Base-by-base conservation (phyloP, 441 rosid genomes). In the Macaranga tanarius region DNA sequence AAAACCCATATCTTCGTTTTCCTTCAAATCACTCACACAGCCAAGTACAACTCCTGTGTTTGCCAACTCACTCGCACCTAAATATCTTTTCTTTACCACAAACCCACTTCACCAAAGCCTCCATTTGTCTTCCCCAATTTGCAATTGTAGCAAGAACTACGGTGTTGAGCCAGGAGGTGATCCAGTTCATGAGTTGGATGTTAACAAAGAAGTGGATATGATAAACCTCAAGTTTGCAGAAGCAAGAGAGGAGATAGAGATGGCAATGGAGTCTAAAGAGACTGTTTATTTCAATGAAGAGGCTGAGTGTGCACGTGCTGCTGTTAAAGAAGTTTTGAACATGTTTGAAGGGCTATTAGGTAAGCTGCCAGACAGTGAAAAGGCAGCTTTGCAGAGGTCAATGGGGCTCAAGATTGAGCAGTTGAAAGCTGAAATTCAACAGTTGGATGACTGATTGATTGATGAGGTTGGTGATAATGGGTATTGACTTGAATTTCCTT, bases 351-450 rank as follows among this genome's bases (percentile, higher is more conserved):
- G 84, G 65, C 82, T 91, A 55, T 66, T 90, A 62, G 82, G 68
- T 38, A 92, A 86, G 79, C 70, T 91, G 17, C 76, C 88, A 0
- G 91, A 89, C 80, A 73, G 75, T 22, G 83, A 84, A 71, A 88
- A 72, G 83, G 83, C 87, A 0, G 88, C 88, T 8, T 64, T 95
- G 76, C 93, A 80, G 74, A 80, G 97, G 70, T 95, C 99, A 8
- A 95, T 95, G 99, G 98, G 99, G 17, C 87, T 92, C 23, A 95
- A 95, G 90, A 91, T 95, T 52, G 95, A 95, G 88, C 99, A 95
- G 82, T 76, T 92, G 65, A 92, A 92, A 80, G 98, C 97, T 50
- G 97, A 95, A 81, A 88, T 95, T 65, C 77, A 80, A 50, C 99
- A 92, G 75, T 82, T 95, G 58, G 86, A 92, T 70, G 98, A 92